Evolutionary conservation across 768 basidiomycete genomes (phyloP).

Genomic region (Lactarius evosmus): DNA sequence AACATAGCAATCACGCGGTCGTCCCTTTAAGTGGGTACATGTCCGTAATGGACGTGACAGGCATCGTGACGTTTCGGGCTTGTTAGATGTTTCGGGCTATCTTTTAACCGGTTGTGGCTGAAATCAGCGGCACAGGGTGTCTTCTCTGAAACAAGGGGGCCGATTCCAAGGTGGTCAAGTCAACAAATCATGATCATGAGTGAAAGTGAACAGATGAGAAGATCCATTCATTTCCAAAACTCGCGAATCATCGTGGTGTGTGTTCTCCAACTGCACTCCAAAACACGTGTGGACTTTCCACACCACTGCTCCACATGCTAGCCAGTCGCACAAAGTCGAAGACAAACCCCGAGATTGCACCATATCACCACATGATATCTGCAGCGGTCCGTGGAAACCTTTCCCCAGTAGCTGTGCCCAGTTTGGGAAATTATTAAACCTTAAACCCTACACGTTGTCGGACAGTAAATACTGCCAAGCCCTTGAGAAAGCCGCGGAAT

Average conservation of each 20-base stretch:
- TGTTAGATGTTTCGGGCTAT: neutral
- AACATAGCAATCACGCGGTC: neutral
- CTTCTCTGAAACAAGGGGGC: neutral
- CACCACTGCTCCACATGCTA: neutral
- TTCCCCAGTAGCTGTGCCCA: neutral
- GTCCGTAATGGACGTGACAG: neutral
- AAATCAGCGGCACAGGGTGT: neutral
- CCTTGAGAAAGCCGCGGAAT: neutral
- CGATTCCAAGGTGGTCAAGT: neutral
- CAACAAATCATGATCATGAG: neutral
- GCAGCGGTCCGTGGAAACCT: neutral
- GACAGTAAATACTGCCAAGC: neutral
- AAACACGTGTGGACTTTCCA: neutral
- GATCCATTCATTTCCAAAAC: constrained; percentile 1
- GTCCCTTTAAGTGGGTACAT: neutral
- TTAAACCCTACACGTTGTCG: neutral
- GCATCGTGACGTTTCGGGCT: neutral
- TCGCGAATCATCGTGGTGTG: neutral
- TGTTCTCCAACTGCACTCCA: neutral
- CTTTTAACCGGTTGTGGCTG: neutral
- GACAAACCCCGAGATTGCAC: neutral
- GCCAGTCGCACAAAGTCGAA: neutral
- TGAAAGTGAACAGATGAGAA: neutral
- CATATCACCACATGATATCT: neutral
- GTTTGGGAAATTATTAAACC: neutral